These are phyloP conservation scores for Hylodesmum podocarpum DNA, from an alignment of 306 rosid species.

Conservation along the genomic window DNA sequence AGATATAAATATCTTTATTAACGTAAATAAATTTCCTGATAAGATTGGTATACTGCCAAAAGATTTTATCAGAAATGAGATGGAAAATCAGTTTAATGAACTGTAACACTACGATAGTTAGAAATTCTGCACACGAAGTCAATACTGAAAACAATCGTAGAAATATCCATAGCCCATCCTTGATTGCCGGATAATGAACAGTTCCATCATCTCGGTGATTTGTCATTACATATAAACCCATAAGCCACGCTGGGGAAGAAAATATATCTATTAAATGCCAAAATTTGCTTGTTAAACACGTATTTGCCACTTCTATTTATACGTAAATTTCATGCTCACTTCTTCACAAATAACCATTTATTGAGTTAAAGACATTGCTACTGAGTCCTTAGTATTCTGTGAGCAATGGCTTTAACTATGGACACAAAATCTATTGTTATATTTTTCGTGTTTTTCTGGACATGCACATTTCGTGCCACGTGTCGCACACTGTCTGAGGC, in stretches of 20 bases:
- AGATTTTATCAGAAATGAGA: too few species aligned
- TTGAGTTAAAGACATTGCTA: background rate
- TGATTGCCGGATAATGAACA: background rate
- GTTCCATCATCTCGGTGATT: background rate
- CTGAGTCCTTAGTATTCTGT: background rate
- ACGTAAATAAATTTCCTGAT: too few species aligned
- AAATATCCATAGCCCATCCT: too few species aligned
- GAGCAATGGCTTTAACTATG: conserved; percentile 13
- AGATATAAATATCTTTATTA: too few species aligned
- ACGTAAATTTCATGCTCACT: background rate
- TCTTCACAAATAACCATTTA: background rate
- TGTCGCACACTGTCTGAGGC: background rate
- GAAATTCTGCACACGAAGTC: too few species aligned
- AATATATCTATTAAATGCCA: background rate
- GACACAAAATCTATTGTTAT: background rate
- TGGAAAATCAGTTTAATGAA: too few species aligned
- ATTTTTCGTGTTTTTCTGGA: background rate
- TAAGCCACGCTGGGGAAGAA: background rate
- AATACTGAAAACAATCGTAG: too few species aligned
- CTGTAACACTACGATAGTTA: too few species aligned
- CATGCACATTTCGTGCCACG: background rate
- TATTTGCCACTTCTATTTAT: background rate
- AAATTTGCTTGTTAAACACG: background rate
- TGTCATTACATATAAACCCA: background rate
- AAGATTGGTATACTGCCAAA: too few species aligned